Conservation (phyloP, 2,329 filamentous ascomycete species). For the Paraphoma chrysanthemicola region DNA sequence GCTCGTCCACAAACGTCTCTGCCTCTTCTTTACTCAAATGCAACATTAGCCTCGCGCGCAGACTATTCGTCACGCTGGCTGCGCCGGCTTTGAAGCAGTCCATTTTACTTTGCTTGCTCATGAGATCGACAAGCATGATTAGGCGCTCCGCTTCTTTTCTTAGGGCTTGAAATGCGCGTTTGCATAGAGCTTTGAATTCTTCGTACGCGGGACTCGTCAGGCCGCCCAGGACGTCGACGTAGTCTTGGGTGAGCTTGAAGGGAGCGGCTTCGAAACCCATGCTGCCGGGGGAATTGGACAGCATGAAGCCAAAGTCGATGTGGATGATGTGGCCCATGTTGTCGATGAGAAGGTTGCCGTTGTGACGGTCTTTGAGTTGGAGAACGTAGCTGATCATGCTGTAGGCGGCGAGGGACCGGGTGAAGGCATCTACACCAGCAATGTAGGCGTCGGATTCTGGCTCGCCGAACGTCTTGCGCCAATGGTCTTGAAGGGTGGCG, state of each 20-base stretch:
- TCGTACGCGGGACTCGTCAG: slow-evolving; percentile 73
- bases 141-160: slow-evolving; percentile 80
- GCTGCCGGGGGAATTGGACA: slow-evolving; percentile 83
- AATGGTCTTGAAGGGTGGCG: slow-evolving; percentile 82
- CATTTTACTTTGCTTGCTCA: slow-evolving; percentile 85
- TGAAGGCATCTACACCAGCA: slow-evolving; percentile 79
- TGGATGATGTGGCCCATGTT: slow-evolving; percentile 87
- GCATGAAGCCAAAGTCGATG: slow-evolving; percentile 90
- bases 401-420: slow-evolving; percentile 81
- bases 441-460: slow-evolving; percentile 72
- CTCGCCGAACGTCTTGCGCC: slow-evolving; percentile 77
- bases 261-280: slow-evolving; percentile 87
- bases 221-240: slow-evolving; percentile 82
- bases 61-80: slow-evolving; percentile 70
- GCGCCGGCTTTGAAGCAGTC: slow-evolving; percentile 78
- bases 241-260: slow-evolving; percentile 86
- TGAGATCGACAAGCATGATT: slow-evolving; percentile 82
- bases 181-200: slow-evolving; percentile 80
- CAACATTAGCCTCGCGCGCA: slow-evolving; percentile 79
- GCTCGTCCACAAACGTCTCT: slow-evolving; percentile 80
- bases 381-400: slow-evolving; percentile 84
- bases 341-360: slow-evolving; percentile 85
- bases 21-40: slow-evolving; percentile 84
- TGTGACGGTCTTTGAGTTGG: slow-evolving; percentile 85
- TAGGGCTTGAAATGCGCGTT: slow-evolving; percentile 83